Base-by-base conservation (phyloP, 2,329 filamentous ascomycete genomes). In the Penicillium hordei region DNA sequence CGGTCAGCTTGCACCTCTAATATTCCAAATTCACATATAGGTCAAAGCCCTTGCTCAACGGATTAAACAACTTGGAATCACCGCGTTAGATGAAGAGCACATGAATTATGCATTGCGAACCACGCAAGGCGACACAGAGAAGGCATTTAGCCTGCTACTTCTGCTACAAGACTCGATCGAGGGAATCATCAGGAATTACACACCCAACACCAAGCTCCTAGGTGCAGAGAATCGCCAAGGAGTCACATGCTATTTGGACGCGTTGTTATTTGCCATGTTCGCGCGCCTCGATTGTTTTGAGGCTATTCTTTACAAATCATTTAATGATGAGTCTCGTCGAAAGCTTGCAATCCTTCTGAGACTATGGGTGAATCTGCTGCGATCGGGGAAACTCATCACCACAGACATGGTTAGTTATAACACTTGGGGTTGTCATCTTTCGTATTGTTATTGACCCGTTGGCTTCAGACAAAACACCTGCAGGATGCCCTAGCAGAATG, bases 241-340 rank as follows among this genome's bases (percentile, higher is more conserved):
- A 48, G 91, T 96, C 36, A 97, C 93, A n/a, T 99, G 94, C 78
- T 97, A 95, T 72, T 80, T 97, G 17, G 94, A 97, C 72, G 84
- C 93, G 0, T 78, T 97, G 23, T 82, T 99, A 1, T 97, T 97
- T 72, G 89, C 93, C 72, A 97, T 99, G 91, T 97, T 97, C 72
- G 89, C 90, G 19, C 88, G 90, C 59, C 82, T 97, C 38, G 89
- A 91, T 64, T 93, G 89, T 62, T 99, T 96, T 72, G 93, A 97
- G 74, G 91, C 89, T 48, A 96, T 97, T 82, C 81, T 97, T 34
- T 93, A 90, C 72, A 89, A 88, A 57, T 86, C 88, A 8, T 90
- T 91, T 60, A 83, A 86, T 27, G 89, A 94, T 60, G 86, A 91
- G 61, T 80, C 83, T 25, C 85, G 88, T 61, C 86, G 85, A 65